phyloP scores from a whole-genome alignment of 805 yeast genomes.

The Starmerella potacharoeniae region DNA sequence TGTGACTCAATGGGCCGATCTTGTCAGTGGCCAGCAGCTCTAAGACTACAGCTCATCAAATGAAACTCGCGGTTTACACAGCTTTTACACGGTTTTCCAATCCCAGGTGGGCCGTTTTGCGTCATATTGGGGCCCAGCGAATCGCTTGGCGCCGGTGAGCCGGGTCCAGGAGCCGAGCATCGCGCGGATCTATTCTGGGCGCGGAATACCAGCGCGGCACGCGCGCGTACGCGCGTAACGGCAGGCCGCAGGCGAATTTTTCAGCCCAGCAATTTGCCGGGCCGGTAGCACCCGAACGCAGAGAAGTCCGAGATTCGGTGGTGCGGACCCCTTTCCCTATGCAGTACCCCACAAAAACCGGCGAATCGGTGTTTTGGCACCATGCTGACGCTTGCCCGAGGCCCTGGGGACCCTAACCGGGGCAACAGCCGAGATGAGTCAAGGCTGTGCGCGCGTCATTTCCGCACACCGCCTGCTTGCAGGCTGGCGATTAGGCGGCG shows the following conservation, averaged over 20 bases:
- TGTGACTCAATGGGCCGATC: too few species aligned
- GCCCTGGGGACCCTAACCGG: not conserved
- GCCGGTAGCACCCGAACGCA: not conserved
- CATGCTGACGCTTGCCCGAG: not conserved
- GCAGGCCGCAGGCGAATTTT: not conserved
- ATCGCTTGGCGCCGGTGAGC: too few species aligned
- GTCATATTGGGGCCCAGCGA: too few species aligned
- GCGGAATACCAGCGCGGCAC: too few species aligned
- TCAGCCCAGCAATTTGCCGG: not conserved
- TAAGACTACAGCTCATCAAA: too few species aligned
- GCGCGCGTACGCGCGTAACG: too few species aligned
- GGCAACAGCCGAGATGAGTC: not conserved
- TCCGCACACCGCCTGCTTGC: not conserved
- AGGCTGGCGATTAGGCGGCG: not conserved
- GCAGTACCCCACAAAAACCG: constrained; percentile 1
- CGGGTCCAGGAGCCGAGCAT: too few species aligned
- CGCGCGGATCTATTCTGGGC: too few species aligned
- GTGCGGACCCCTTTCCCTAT: not conserved
- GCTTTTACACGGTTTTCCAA: too few species aligned
- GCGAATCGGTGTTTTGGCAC: not conserved
- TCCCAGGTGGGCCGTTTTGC: too few species aligned
- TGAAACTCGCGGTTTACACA: too few species aligned
- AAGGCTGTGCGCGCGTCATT: not conserved
- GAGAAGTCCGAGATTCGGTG: constrained; percentile 4
- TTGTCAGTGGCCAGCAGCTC: too few species aligned